Conservation (phyloP, 2,329 filamentous ascomycete species). For the Penicillium capsulatum region DNA sequence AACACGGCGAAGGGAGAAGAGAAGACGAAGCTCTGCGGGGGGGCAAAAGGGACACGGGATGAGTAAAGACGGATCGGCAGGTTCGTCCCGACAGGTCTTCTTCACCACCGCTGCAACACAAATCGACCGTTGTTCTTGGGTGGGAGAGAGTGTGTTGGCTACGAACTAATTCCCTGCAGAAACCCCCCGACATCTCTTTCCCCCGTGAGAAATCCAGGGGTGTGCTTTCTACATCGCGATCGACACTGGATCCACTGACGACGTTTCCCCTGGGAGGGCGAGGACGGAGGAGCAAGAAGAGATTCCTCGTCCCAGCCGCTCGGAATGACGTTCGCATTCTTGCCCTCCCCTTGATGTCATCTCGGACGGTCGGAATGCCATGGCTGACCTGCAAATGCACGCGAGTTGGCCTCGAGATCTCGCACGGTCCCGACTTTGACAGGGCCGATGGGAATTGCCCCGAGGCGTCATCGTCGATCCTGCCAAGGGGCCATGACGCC, state of each 20-base stretch:
- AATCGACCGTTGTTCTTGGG: too few relatives aligned
- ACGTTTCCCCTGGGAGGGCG: not conserved
- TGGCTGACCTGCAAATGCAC: too few relatives aligned
- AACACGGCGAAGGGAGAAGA: conserved; percentile 6
- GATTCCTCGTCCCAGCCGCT: conserved; percentile 5
- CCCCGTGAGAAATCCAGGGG: conserved; percentile 3
- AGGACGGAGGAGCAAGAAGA: not conserved
- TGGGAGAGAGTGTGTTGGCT: too few relatives aligned
- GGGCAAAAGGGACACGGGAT: conserved; percentile 14
- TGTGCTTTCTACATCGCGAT: conserved; percentile 5
- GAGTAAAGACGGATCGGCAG: conserved; percentile 9
- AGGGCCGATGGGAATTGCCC: too few relatives aligned
- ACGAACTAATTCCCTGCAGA: too few relatives aligned
- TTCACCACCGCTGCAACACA: conserved; percentile 3
- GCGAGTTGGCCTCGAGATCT: too few relatives aligned
- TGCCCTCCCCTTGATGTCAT: conserved; percentile 13
- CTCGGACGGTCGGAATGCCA: conserved; percentile 8
- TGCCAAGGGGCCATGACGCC: too few relatives aligned
- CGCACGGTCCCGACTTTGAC: too few relatives aligned
- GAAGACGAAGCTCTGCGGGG: conserved; percentile 1
- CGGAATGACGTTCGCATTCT: conserved; percentile 15
- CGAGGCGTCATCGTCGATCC: too few relatives aligned
- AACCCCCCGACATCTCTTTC: conserved; percentile 1
- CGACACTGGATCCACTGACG: conserved; percentile 12
- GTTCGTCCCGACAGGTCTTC: not conserved